Evolutionary conservation across 163 green algal species (phyloP).

Genomic region (Prototheca cutis): DNA sequence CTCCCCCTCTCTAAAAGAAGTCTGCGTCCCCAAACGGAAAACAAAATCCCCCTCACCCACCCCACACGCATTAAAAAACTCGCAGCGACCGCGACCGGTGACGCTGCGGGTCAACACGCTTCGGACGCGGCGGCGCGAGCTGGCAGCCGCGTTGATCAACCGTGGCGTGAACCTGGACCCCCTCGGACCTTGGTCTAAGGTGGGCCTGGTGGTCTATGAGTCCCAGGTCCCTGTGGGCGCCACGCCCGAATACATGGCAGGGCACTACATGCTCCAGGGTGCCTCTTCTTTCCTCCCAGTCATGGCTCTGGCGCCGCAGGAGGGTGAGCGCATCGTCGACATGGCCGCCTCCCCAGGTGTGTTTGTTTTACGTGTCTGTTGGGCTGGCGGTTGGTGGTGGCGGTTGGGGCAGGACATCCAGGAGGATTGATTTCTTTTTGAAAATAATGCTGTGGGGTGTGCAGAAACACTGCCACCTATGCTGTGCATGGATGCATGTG

Average conservation of each 20-base stretch:
- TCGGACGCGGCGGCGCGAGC: conserved; percentile 80
- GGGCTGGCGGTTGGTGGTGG: no score
- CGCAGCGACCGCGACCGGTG: conserved; percentile 60
- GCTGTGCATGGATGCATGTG: background rate
- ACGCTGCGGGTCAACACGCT: conserved; percentile 94
- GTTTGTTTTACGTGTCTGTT: no score
- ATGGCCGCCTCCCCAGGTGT: conserved; percentile 78
- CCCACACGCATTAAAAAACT: background rate
- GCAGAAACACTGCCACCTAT: background rate
- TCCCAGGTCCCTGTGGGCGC: conserved; percentile 91
- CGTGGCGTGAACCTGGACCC: conserved; percentile 96
- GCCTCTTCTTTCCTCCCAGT: conserved; percentile 95
- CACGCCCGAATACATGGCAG: conserved; percentile 99
- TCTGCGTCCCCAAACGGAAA: no score
- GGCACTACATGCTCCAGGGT: conserved; percentile 99
- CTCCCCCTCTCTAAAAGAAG: no score
- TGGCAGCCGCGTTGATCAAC: conserved; percentile 90
- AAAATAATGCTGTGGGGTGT: background rate
- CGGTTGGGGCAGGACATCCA: no score
- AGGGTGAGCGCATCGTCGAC: conserved; percentile 83
- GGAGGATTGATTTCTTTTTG: no score
- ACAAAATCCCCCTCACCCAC: background rate
- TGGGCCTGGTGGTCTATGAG: conserved; percentile 97
- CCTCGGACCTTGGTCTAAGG: conserved; percentile 91
- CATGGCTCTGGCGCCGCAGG: conserved; percentile 92